Conservation (phyloP, 192 early-diverging fungal species). For the Podila epigama region DNA sequence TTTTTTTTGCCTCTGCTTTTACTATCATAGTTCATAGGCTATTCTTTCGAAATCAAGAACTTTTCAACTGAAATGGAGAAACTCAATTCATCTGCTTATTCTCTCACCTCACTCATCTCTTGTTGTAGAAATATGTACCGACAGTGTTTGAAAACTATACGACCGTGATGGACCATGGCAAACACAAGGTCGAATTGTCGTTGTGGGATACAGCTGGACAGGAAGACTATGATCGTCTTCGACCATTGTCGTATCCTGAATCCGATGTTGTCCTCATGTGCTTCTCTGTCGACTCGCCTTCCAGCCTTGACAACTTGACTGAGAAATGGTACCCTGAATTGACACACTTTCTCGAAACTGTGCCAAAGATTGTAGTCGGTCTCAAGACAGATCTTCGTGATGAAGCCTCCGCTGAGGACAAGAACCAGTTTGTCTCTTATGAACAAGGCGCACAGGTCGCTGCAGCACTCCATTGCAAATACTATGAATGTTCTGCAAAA, state of each 20-base stretch:
- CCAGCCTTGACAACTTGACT: constrained; percentile 79
- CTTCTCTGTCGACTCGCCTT: constrained; percentile 70
- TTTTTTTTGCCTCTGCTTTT: neutral
- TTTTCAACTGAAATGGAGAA: neutral
- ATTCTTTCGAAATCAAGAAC: too few species aligned
- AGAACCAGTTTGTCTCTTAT: constrained; percentile 15
- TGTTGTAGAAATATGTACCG: constrained; percentile 66
- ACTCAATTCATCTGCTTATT: neutral
- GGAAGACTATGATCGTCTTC: constrained; percentile 76
- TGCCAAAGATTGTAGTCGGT: constrained; percentile 60
- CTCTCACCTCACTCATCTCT: neutral
- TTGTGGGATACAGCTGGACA: constrained; percentile 82
- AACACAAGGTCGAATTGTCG: constrained; percentile 66
- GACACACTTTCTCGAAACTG: constrained; percentile 50
- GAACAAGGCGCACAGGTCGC: constrained; percentile 55
- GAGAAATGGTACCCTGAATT: constrained; percentile 70
- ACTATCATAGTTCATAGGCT: too few species aligned
- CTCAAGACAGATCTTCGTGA: constrained; percentile 58
- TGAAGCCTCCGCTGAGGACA: constrained; percentile 14
- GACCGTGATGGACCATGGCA: constrained; percentile 61
- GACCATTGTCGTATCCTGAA: constrained; percentile 74
- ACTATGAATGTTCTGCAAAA: constrained; percentile 63
- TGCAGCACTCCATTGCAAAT: constrained; percentile 53
- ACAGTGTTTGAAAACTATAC: constrained; percentile 81
- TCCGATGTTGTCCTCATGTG: constrained; percentile 75